phyloP scores from a whole-genome alignment of 1,139 yeast species.

The Suhomyces coccinellae region DNA sequence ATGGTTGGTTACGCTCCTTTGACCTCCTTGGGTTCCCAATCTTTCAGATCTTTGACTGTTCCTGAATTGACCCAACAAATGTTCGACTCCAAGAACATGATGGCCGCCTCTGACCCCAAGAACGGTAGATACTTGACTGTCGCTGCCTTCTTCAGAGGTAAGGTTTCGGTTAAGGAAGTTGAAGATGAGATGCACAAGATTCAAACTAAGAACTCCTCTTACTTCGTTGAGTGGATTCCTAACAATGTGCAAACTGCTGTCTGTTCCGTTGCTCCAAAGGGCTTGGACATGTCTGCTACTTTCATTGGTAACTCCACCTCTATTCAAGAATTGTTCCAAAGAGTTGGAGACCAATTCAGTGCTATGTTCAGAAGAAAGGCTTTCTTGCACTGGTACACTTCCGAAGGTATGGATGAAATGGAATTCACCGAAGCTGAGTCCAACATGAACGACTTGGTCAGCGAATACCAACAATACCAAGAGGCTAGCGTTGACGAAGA shows the following conservation, averaged over 20 bases:
- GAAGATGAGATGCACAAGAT: slow-evolving; percentile 90
- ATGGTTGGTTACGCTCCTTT: slow-evolving; percentile 95
- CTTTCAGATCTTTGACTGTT: slow-evolving; percentile 81
- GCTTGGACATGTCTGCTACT: slow-evolving; percentile 84
- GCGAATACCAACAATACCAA: slow-evolving; percentile 92
- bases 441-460: slow-evolving; percentile 83
- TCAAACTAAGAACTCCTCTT: slow-evolving; percentile 76
- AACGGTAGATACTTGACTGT: slow-evolving; percentile 92
- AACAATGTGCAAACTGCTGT: slow-evolving; percentile 94
- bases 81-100: slow-evolving; percentile 89
- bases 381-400: slow-evolving; percentile 93
- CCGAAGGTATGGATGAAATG: slow-evolving; percentile 94
- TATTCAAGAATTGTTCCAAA: slow-evolving; percentile 84
- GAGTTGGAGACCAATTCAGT: slow-evolving; percentile 86
- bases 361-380: slow-evolving; percentile 95
- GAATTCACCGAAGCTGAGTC: slow-evolving; percentile 88
- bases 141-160: slow-evolving; percentile 92
- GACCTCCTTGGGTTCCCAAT: slow-evolving; percentile 74
- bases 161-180: slow-evolving; percentile 87
- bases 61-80: slow-evolving; percentile 92
- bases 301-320: slow-evolving; percentile 92
- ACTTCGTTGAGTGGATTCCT: slow-evolving; percentile 96
- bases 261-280: slow-evolving; percentile 87
- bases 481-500: slow-evolving; percentile 77
- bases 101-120: slow-evolving; percentile 93